Percentiles rank a stretch among this genome's conserved stretches.
Conservation (phyloP, 768 basidiomycete species). For the Termitomyces sp. region DNA sequence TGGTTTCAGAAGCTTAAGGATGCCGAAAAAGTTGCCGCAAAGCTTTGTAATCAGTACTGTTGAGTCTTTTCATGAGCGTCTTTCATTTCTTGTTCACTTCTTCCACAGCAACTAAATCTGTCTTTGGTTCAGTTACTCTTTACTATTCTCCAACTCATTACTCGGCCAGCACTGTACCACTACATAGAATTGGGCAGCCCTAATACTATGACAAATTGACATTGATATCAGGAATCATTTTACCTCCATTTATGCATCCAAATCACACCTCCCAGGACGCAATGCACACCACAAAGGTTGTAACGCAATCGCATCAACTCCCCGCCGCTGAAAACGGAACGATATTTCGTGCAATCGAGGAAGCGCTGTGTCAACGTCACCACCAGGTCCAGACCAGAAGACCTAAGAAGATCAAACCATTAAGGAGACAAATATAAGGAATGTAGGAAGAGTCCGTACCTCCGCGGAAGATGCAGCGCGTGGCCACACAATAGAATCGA, state of each 20-base stretch:
- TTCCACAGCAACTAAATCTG: no score
- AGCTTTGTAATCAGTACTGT: no score
- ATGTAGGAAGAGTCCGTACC: constrained; percentile 11
- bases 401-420: constrained; percentile 22
- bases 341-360: constrained; percentile 64
- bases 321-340: constrained; percentile 56
- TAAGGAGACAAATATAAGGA: not conserved
- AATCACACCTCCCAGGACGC: constrained; percentile 30
- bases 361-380: constrained; percentile 43
- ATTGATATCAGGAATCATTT: no score
- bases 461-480: constrained; percentile 68
- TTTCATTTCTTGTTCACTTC: no score
- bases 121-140: no score
- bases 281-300: constrained; percentile 76
- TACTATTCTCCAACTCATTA: no score
- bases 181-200: no score
- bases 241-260: constrained; percentile 6
- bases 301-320: constrained; percentile 52
- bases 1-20: no score
- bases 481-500: constrained; percentile 69
- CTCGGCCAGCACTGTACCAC: no score
- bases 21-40: no score
- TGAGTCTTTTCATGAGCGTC: no score
- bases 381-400: constrained; percentile 64
- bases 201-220: no score